Evolutionary conservation across 192 early-diverging fungal species (phyloP), one percentile per base, ranked within the genome.

Genomic region (Coemansia sp.): DNA sequence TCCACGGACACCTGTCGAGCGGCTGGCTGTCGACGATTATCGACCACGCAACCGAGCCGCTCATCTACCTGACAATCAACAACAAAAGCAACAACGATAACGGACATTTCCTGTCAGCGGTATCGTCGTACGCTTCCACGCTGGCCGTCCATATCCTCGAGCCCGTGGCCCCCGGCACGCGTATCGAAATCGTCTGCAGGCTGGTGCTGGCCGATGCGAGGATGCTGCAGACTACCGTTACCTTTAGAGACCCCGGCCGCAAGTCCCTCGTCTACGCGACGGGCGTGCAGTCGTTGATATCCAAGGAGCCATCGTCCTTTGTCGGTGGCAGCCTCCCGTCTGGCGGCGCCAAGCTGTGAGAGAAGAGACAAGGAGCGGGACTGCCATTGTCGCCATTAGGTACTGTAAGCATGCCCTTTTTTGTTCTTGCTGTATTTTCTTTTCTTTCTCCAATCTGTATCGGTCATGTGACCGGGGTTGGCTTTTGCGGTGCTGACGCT

Each of bases 131-230:
- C 32, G 65, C 75, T 0, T 65, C 67, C 6, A 61, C 75, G 15
- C 58, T 77, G 23, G 68, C 66, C 5, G 75, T 77, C 4, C 62
- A 65, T 26, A 69, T 66, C 1, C 39, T 72, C 21, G 70, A 77
- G 18, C 63, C 69, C 0, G 50, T 71, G 13, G 32, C 69, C 44
- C 50, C 62, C 4, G 70, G 66, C 5, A 60, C 66, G 13, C 61
- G 48, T 0, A 16, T 77, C 21, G 67, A 72, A 63, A 72, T 77
- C 37, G 64, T 64, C 19, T 77, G 75, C 44, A 53, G 58, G 19
- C 45, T 72, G 23, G 66, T 72, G 19, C 69, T 58, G 41, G 69
- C 66, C 41, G 62, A 67, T n/a, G 68, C 64, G 6, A 45, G 74
- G 16, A 12, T 70, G 45, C 21, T 76, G 56, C 69, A 76, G 60